These are phyloP conservation scores for Escovopsis sp. DNA, from an alignment of 2,329 filamentous ascomycete genomes.

Conservation along the genomic window DNA sequence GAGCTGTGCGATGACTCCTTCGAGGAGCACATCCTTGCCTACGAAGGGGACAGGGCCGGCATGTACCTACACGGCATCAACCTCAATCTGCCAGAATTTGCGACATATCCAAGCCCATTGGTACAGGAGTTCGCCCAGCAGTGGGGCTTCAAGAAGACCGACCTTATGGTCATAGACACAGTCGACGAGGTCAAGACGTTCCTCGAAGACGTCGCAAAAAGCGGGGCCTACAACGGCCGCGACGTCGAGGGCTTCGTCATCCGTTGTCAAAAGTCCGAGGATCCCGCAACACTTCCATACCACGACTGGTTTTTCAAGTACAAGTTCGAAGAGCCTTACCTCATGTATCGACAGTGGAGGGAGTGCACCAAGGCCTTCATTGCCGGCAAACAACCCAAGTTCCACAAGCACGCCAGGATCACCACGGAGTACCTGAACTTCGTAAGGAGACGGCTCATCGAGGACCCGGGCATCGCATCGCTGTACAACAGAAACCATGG, in stretches of 20 bases:
- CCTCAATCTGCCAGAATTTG: slow-evolving; percentile 83
- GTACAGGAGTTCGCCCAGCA: slow-evolving; percentile 80
- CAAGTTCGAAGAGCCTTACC: slow-evolving; percentile 97
- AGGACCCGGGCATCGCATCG: slow-evolving; percentile 52
- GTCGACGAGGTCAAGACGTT: slow-evolving; percentile 63
- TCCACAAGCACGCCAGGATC: slow-evolving; percentile 76
- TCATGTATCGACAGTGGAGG: slow-evolving; percentile 98
- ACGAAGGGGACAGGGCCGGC: slow-evolving; percentile 67
- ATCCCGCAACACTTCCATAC: slow-evolving; percentile 39
- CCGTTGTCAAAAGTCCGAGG: slow-evolving; percentile 58
- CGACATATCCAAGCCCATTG: slow-evolving; percentile 67
- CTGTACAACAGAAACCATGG: slow-evolving; percentile 80
- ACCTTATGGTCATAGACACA: slow-evolving; percentile 63
- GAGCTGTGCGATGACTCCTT: slow-evolving; percentile 94
- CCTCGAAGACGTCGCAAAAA: slow-evolving; percentile 72
- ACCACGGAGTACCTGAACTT: slow-evolving; percentile 80
- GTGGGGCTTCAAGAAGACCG: slow-evolving; percentile 90
- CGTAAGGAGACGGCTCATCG: slow-evolving; percentile 55
- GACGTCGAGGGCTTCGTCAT: slow-evolving; percentile 97
- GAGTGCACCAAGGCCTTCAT: slow-evolving; percentile 92
- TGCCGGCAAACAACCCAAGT: slow-evolving; percentile 54
- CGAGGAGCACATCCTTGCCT: slow-evolving; percentile 91
- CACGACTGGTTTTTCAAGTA: slow-evolving; percentile 99
- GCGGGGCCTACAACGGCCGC: slow-evolving; percentile 75
- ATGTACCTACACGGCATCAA: slow-evolving; percentile 95